These are phyloP conservation scores for Gomphus bonarii DNA, from an alignment of 1,284 basidiomycete genomes.

Conservation along the genomic window DNA sequence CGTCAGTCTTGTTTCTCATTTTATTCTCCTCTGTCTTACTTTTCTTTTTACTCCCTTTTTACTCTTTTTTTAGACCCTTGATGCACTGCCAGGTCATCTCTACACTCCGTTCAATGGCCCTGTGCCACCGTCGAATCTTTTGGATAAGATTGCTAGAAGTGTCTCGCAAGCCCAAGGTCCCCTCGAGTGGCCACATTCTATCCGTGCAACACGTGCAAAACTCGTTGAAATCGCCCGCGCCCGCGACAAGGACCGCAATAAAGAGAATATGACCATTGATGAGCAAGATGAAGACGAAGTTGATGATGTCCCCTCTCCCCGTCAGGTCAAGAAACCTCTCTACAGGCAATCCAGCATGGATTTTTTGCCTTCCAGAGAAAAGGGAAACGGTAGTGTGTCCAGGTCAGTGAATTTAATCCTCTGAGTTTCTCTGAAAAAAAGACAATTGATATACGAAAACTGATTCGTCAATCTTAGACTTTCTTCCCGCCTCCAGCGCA, in stretches of 20 bases:
- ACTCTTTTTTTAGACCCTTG: slow-evolving; percentile 47
- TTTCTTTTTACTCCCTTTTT: background rate
- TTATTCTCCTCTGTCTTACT: slow-evolving; percentile 10
- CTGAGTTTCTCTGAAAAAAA: background rate
- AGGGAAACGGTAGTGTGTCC: slow-evolving; percentile 41
- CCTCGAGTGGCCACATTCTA: slow-evolving; percentile 67
- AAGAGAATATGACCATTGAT: slow-evolving; percentile 26
- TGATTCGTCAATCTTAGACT: slow-evolving; percentile 32
- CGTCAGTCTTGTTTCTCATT: slow-evolving; percentile 31
- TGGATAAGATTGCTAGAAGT: slow-evolving; percentile 72
- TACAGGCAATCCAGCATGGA: slow-evolving; percentile 80
- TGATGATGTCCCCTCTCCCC: slow-evolving; percentile 18
- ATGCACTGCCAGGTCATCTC: slow-evolving; percentile 70
- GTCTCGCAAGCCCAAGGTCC: slow-evolving; percentile 60
- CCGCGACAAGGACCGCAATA: slow-evolving; percentile 42
- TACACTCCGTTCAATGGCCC: slow-evolving; percentile 73
- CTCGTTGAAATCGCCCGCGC: slow-evolving; percentile 61
- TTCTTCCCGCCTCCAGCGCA: slow-evolving; percentile 56
- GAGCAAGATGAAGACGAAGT: slow-evolving; percentile 32
- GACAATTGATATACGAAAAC: background rate
- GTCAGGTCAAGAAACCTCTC: slow-evolving; percentile 41
- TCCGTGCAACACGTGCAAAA: slow-evolving; percentile 68
- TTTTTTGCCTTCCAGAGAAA: slow-evolving; percentile 51
- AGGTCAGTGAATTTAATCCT: slow-evolving; percentile 11
- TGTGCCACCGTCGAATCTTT: slow-evolving; percentile 69